Base-by-base conservation (phyloP, 345 rosid genomes). In the Eucalyptus pumila region DNA sequence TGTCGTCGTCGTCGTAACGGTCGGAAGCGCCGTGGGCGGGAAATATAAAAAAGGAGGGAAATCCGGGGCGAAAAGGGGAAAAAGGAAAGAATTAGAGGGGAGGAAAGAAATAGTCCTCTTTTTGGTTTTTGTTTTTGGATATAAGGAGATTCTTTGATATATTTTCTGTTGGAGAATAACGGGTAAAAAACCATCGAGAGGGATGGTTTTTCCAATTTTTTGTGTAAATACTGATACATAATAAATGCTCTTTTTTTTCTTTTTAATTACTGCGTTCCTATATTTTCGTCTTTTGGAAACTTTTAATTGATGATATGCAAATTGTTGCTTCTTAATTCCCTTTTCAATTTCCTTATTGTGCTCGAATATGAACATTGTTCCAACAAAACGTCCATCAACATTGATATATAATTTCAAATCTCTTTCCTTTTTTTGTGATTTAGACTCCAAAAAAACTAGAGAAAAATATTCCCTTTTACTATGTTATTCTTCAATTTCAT, bases 1-100 rank as follows among this genome's bases (percentile, higher is more conserved):
- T 88, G 8, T 89, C 91, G 81, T 94, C 95, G 90, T 96, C 95
- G 87, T 8, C 9, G 45, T 44, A 7, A 48, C 42, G 44, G 14
- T 49, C 87, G 76, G 76, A 67, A 67, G 40, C 7, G 80, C 44
- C 44, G 13, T 5, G 44, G 80, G 80, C 24, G 5, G 44, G 24
- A 69, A 34, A 69, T 15, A 40, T 9, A 10, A 69, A 16, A 15
- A 4, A 9, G 42, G 80, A 32, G 44, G 19, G 24, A 69, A 69
- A 34, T 16, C 37, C 10, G 24, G 80, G 80, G 44, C 80, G 12
- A 69, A 34, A 69, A 17, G 24, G 44, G 80, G 13, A 34, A 34
- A 16, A 69, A 17, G 24, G 80, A 34, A 69, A 69, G 80, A 69
- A 69, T 34, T 16, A 5, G 52, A 21, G 42, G 21, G 24, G 24